Conservation (phyloP, 2,329 filamentous ascomycete species). For the Beauveria sp. region DNA sequence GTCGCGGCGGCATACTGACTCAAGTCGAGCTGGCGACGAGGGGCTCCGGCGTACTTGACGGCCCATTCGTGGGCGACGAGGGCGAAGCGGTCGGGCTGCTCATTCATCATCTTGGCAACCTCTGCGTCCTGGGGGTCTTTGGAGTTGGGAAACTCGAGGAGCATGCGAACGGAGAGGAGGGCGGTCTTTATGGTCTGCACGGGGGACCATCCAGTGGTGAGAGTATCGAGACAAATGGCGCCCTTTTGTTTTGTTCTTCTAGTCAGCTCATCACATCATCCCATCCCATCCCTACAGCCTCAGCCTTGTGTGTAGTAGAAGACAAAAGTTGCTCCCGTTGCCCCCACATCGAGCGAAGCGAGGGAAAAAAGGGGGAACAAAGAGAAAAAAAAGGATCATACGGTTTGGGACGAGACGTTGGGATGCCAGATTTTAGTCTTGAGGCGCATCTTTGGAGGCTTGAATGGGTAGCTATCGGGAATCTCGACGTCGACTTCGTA, state of each 20-base stretch:
- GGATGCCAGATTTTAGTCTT: constrained; percentile 95
- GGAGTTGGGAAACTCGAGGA: constrained; percentile 88
- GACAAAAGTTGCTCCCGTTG: not conserved
- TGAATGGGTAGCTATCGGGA: constrained; percentile 85
- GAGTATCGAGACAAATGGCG: constrained; percentile 91
- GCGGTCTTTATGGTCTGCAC: constrained; percentile 94
- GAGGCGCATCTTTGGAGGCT: constrained; percentile 85
- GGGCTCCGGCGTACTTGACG: constrained; percentile 72
- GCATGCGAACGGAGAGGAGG: constrained; percentile 83
- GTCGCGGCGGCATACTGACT: constrained; percentile 43
- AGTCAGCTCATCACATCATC: not conserved
- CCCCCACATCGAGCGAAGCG: not conserved
- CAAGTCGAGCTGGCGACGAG: constrained; percentile 33
- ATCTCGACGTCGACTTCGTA: constrained; percentile 82
- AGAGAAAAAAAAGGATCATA: constrained; percentile 35
- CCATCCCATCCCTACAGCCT: not conserved
- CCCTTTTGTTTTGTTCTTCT: constrained; percentile 47
- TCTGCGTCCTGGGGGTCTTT: constrained; percentile 96
- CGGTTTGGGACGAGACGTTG: constrained; percentile 89
- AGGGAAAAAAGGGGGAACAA: constrained; percentile 14
- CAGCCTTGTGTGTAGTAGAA: not conserved
- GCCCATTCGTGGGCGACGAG: constrained; percentile 87
- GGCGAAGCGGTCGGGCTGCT: constrained; percentile 70
- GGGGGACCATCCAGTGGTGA: constrained; percentile 86
- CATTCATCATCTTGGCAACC: constrained; percentile 83